phyloP scores from a whole-genome alignment of 164 flowering plant species.

The Nymphaea colorata region DNA sequence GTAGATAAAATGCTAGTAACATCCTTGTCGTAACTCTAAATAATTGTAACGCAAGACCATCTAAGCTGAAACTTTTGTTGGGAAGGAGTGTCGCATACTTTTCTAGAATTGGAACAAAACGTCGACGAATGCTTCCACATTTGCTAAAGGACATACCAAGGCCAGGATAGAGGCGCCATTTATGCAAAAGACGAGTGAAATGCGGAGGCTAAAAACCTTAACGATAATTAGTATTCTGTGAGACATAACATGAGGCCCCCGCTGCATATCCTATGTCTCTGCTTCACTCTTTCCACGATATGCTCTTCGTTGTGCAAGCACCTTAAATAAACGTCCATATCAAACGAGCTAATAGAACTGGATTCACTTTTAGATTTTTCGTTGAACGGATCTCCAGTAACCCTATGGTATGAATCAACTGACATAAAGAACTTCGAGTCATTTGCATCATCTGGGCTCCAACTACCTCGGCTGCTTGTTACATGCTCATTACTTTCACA shows the following conservation, averaged over 20 bases:
- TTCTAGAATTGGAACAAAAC: too few relatives aligned
- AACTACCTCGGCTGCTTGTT: slow-evolving; percentile 53
- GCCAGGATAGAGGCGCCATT: too few relatives aligned
- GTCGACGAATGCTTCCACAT: too few relatives aligned
- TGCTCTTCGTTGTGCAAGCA: slow-evolving; percentile 33
- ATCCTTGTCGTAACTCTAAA: too few relatives aligned
- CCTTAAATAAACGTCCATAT: slow-evolving; percentile 45
- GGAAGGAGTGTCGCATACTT: too few relatives aligned
- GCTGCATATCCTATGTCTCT: slow-evolving; percentile 33
- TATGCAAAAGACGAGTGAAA: too few relatives aligned
- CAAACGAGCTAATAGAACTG: slow-evolving; percentile 18
- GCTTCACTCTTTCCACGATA: slow-evolving; percentile 47
- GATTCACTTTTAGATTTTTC: slow-evolving; percentile 3
- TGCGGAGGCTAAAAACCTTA: too few relatives aligned
- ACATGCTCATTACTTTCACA: slow-evolving; percentile 21
- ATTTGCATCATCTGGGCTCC: slow-evolving; percentile 37
- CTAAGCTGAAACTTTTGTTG: too few relatives aligned
- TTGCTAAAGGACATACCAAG: too few relatives aligned
- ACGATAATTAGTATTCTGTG: neutral
- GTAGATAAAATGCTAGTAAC: too few relatives aligned
- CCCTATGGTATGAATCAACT: slow-evolving; percentile 8
- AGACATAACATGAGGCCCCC: slow-evolving; percentile 61
- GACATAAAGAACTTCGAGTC: slow-evolving; percentile 9
- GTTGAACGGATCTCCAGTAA: slow-evolving; percentile 6
- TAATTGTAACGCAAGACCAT: too few relatives aligned